Conservation (phyloP, 257 asterid species). For the Agastache rugosa region DNA sequence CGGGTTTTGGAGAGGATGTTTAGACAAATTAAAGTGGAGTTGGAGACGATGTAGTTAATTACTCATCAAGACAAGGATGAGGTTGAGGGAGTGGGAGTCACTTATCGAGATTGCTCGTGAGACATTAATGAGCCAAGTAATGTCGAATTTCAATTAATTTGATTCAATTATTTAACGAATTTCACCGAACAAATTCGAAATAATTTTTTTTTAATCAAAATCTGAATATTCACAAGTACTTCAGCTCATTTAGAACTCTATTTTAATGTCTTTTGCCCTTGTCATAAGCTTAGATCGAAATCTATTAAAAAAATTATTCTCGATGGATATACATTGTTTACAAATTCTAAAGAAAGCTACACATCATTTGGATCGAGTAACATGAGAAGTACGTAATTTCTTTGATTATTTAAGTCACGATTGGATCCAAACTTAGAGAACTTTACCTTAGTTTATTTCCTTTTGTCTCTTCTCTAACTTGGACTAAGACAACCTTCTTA, state of each 20-base stretch:
- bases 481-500: constrained; percentile 9
- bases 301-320: not conserved
- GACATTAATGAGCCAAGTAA: no score
- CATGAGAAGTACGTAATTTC: constrained; percentile 21
- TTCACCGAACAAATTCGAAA: no score
- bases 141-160: not conserved
- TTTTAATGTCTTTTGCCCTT: not conserved
- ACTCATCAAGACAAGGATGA: no score
- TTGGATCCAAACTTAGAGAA: constrained; percentile 29
- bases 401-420: constrained; percentile 24
- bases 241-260: no score
- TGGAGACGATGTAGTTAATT: no score
- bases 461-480: constrained; percentile 21
- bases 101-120: no score
- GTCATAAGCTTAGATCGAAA: not conserved
- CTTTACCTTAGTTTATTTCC: constrained; percentile 14
- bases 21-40: no score
- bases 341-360: constrained; percentile 4
- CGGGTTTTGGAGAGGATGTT: no score
- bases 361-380: constrained; percentile 30
- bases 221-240: no score
- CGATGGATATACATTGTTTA: constrained; percentile 7
- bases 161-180: not conserved
- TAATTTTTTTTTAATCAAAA: no score
- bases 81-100: no score